Evolutionary conservation across 805 yeast genomes (phyloP).

Genomic region (Tetrapisispora fleetii): DNA sequence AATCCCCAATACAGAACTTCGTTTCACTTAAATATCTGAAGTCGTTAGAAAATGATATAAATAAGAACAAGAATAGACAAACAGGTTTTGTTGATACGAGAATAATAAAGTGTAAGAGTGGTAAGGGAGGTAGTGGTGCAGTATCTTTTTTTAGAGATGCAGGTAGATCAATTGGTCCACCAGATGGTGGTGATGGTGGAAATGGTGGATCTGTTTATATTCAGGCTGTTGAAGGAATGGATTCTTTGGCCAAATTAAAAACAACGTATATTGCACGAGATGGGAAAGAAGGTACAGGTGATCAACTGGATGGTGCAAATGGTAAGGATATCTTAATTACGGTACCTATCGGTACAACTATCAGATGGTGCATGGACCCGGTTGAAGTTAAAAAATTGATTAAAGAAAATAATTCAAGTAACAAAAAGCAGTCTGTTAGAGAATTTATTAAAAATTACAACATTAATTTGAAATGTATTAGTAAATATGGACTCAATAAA

Average conservation of each 20-base stretch:
- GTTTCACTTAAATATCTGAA: constrained; percentile 23
- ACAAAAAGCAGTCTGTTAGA: constrained; percentile 16
- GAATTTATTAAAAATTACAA: constrained; percentile 14
- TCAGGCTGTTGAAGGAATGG: constrained; percentile 63
- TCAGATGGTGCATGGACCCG: constrained; percentile 80
- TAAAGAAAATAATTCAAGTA: constrained; percentile 10
- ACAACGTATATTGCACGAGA: constrained; percentile 60
- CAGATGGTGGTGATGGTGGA: constrained; percentile 99
- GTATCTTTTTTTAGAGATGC: constrained; percentile 84
- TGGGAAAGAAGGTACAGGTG: constrained; percentile 63
- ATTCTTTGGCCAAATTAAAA: constrained; percentile 60
- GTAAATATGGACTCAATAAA: constrained; percentile 19
- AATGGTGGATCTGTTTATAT: constrained; percentile 81
- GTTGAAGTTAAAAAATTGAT: constrained; percentile 31
- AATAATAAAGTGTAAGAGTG: constrained; percentile 58
- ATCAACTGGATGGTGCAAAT: constrained; percentile 76
- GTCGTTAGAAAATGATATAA: constrained; percentile 13
- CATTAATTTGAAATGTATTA: constrained; percentile 29
- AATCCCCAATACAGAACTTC: constrained; percentile 19
- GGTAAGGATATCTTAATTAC: constrained; percentile 74
- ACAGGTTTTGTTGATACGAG: constrained; percentile 50
- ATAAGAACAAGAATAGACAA: constrained; percentile 32
- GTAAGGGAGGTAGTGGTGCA: constrained; percentile 82
- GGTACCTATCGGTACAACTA: constrained; percentile 86
- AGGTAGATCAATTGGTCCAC: constrained; percentile 79